phyloP scores from a whole-genome alignment of 768 basidiomycete species.

The Trametes gibbosa region DNA sequence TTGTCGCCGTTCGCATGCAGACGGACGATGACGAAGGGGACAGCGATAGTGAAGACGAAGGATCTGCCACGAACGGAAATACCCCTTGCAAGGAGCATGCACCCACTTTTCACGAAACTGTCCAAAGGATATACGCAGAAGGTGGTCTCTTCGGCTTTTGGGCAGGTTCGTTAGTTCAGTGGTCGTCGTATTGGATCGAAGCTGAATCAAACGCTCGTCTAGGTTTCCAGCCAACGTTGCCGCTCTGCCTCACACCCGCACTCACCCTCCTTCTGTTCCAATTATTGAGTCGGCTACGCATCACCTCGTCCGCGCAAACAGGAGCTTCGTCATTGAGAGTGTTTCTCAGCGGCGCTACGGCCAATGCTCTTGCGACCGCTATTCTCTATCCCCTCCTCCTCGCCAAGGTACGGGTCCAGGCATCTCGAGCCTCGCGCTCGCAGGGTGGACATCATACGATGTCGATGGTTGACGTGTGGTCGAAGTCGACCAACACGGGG shows the following conservation, averaged over 20 bases:
- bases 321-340: slow-evolving; percentile 42
- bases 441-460: slow-evolving; percentile 15
- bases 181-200: not conserved
- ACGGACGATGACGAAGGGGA: slow-evolving; percentile 37
- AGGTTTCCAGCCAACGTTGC: slow-evolving; percentile 51
- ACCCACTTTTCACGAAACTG: slow-evolving; percentile 26
- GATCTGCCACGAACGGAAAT: slow-evolving; percentile 15
- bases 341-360: slow-evolving; percentile 55
- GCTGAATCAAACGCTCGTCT: not conserved
- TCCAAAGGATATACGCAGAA: slow-evolving; percentile 44
- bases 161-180: slow-evolving; percentile 39
- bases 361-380: slow-evolving; percentile 48
- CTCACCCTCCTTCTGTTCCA: slow-evolving; percentile 56
- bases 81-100: not conserved
- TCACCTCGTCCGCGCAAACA: slow-evolving; percentile 27
- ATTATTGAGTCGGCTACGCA: slow-evolving; percentile 42
- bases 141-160: slow-evolving; percentile 54
- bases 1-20: slow-evolving; percentile 55
- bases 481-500: slow-evolving; percentile 11
- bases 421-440: slow-evolving; percentile 24
- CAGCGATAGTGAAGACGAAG: slow-evolving; percentile 19
- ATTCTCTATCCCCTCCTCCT: slow-evolving; percentile 58
- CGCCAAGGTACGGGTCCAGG: slow-evolving; percentile 54
- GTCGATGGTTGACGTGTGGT: slow-evolving; percentile 24
- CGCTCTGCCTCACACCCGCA: slow-evolving; percentile 55